Base-by-base conservation (phyloP, 805 yeast species). In the Sugiyamaella chiloensis region DNA sequence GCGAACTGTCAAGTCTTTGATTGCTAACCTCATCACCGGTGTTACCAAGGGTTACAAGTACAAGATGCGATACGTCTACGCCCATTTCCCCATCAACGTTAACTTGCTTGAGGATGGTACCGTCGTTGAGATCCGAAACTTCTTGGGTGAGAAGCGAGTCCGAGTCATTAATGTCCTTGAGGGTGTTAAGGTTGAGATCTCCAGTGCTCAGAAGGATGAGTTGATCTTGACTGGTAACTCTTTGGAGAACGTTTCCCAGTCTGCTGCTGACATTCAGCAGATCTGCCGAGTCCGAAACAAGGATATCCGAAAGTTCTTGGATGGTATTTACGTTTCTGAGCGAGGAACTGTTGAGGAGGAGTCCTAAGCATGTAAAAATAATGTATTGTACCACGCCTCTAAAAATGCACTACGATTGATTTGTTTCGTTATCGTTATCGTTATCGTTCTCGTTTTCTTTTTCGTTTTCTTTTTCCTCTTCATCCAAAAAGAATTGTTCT, bases 81-180 rank as follows among this genome's bases (percentile, higher is more conserved):
- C 99, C 84, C 99, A 93, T 87, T 93, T 93, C 96, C 99, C 99
- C 74, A 93, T 95, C 78, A 93, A 93, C 78, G 96, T 93, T 63
- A 91, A 90, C 81, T 74, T 89, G 62, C 71, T 86, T 70, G 87
- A 86, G 60, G 77, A 79, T 67, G 91, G 91, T 52, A 74, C 79
- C 58, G 80, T 68, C 68, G 85, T 91, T 65, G 98, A 93, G 81
- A 90, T 93, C 81, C 90, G 98, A 87, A 93, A 93, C 82, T 93
- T 87, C 85, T 84, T 93, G 78, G 99, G 99, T 79, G 98, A 93
- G 82, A 93, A 89, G 85, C 82, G 88, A 76, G 95, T 90, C 61
- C 87, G 98, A 84, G 74, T 75, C 61, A 83, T 93, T 65, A 77
- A 81, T 72, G 79, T 93, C 63, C 80, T 81, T 67, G 95, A 84